A percentile compares a stretch with the other conserved stretches of the same genome.
phyloP scores from a whole-genome alignment of 164 flowering plant genomes.

The grape (Vitis vinifera) region DNA sequence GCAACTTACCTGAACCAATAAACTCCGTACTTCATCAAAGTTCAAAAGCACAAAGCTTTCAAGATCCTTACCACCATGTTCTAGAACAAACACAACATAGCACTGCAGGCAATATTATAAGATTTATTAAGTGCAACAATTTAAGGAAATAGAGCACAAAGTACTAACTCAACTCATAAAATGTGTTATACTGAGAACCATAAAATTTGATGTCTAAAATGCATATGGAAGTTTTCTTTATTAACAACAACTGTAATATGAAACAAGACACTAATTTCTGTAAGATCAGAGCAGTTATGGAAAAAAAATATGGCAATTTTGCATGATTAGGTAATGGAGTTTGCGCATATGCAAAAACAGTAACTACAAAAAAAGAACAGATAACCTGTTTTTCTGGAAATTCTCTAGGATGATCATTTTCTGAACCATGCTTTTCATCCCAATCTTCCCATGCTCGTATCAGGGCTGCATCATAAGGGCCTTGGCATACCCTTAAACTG shows the following conservation, averaged over 20 bases:
- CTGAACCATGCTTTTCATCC: constrained; percentile 81
- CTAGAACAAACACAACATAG: constrained; percentile 78
- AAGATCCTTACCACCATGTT: constrained; percentile 89
- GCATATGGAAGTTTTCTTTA: too few species aligned
- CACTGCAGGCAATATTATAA: constrained; percentile 47
- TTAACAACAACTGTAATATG: too few species aligned
- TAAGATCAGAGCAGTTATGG: too few species aligned
- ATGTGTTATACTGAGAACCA: background rate
- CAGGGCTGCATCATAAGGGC: constrained; percentile 67
- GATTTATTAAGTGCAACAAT: background rate
- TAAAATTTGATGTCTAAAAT: too few species aligned
- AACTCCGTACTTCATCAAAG: constrained; percentile 76
- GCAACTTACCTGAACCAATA: constrained; percentile 62
- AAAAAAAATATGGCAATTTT: too few species aligned
- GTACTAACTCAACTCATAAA: background rate
- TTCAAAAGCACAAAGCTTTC: constrained; percentile 85
- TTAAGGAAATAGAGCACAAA: background rate
- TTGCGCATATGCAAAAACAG: background rate
- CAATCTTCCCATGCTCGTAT: constrained; percentile 89
- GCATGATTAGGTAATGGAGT: too few species aligned
- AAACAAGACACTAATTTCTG: too few species aligned
- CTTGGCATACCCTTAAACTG: constrained; percentile 84
- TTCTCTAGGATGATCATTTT: constrained; percentile 80
- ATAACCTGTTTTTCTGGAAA: constrained; percentile 83
- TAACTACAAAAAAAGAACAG: background rate